Conservation (phyloP, 2,329 filamentous ascomycete genomes). For the Pestalotiopsis sp. region DNA sequence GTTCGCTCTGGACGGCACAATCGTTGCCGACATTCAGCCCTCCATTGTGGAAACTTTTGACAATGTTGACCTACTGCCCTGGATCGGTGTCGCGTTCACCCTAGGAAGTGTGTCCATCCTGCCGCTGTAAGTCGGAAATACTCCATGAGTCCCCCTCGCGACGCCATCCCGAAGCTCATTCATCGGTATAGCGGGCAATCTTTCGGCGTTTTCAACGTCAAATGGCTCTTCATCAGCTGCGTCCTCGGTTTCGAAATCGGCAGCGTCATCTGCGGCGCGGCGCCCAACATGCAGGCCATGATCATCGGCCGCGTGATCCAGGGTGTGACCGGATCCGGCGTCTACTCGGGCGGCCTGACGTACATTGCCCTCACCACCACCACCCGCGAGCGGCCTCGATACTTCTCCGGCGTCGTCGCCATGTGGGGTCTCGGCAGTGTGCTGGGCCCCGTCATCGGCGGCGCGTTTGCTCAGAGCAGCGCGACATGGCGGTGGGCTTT, state of each 20-base stretch:
- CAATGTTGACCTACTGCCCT: slow-evolving; percentile 40
- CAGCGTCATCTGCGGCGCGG: slow-evolving; percentile 41
- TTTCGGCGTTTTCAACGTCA: slow-evolving; percentile 46
- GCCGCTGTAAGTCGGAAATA: background rate
- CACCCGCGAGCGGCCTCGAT: background rate
- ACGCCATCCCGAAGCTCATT: too few relatives aligned
- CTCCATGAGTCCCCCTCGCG: too few relatives aligned
- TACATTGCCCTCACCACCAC: slow-evolving; percentile 17
- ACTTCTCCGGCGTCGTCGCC: background rate
- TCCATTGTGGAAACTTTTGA: slow-evolving; percentile 26
- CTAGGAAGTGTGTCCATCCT: slow-evolving; percentile 41
- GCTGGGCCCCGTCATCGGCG: slow-evolving; percentile 10
- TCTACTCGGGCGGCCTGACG: slow-evolving; percentile 35
- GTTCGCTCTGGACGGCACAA: too few relatives aligned
- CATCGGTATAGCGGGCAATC: slow-evolving; percentile 27
- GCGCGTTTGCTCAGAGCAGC: slow-evolving; percentile 8
- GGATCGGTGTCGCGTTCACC: slow-evolving; percentile 42
- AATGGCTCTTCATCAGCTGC: slow-evolving; percentile 36
- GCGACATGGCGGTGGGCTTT: slow-evolving; percentile 26
- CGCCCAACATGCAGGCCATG: slow-evolving; percentile 44
- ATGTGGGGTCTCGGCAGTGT: slow-evolving; percentile 10
- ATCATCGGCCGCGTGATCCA: slow-evolving; percentile 47
- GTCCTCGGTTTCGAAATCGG: slow-evolving; percentile 25
- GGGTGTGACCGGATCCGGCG: slow-evolving; percentile 43
- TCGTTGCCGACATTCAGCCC: too few relatives aligned